Base-by-base conservation (phyloP, 306 rosid genomes). In the Dryas octopetala region DNA sequence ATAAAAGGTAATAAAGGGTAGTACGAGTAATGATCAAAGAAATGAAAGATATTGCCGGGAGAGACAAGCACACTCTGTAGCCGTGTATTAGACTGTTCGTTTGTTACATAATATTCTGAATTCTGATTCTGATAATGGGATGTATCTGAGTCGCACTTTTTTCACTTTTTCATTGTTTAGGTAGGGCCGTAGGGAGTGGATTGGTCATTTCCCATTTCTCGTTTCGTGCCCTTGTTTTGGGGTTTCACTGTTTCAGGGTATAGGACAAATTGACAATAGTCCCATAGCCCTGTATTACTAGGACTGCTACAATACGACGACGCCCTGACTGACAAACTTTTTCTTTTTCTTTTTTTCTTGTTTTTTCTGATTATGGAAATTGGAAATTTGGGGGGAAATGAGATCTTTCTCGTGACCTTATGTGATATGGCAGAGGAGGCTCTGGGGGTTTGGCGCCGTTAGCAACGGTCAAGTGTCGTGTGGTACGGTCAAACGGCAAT, bases 391-490 rank as follows among this genome's bases (percentile, higher is more conserved):
- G 68, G 48, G 74, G 63, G 49, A 57, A 41, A 46, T 32, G 38
- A 32, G 2, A 55, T 71, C 55, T 75, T 73, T 75, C 76, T 3
- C 17, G 74, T 58, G 78, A 59, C 47, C 48, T 28, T 12, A 71
- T 23, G 23, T 10, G 38, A 7, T 11, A 8, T n/a, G 82, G 54
- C 49, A 78, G 66, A 44, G 68, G 19, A 40, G 41, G n/a, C 46
- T 7, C 64, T 32, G 23, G n/a, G 53, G 48, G 48, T 32, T 17
- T 57, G 23, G 86, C 79, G 74, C 69, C 77, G 86, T 83, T 79
- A 60, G 75, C 80, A 79, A 77, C 78, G 86, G 89, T 88, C 88
- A 87, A 83, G 53, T 47, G 26, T 5, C 55, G 23, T 16, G 54
- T 13, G 49, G 48, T 17, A 51, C 57, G 67, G 74, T 76, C 78